Evolutionary conservation across 106 monocot species (phyloP).

Genomic region (Dendrobium nobile): DNA sequence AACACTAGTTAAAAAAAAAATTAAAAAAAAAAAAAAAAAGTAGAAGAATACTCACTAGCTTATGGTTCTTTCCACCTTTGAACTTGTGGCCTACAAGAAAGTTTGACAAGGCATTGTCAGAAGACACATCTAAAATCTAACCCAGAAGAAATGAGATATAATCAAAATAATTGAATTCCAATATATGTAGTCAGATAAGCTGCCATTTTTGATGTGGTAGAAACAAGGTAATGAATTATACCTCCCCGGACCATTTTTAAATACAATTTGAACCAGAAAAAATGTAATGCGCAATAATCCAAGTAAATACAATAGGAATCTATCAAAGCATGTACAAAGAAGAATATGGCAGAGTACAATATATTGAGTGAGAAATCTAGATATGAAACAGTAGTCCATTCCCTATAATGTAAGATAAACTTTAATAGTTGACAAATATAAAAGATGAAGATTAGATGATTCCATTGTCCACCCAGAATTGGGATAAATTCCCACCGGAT

Average conservation of each 20-base stretch:
- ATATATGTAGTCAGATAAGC: neutral
- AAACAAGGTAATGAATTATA: neutral
- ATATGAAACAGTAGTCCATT: neutral
- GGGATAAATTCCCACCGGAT: neutral
- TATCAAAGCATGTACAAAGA: neutral
- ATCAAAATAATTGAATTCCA: neutral
- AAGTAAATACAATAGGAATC: neutral
- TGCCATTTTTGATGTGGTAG: neutral
- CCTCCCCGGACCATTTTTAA: neutral
- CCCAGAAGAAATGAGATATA: neutral
- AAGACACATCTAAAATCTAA: neutral
- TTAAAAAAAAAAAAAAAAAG: neutral
- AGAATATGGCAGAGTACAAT: neutral
- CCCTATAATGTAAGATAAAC: neutral
- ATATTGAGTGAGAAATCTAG: neutral
- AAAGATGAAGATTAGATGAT: neutral
- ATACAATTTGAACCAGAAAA: neutral
- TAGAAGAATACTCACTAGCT: neutral
- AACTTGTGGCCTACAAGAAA: neutral
- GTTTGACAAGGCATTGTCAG: constrained; percentile 4
- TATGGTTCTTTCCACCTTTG: constrained; percentile 1
- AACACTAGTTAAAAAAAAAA: neutral
- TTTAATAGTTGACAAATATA: neutral
- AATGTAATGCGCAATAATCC: neutral
- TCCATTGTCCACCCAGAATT: neutral